Evolutionary conservation across 1,284 basidiomycete genomes (phyloP).

Genomic region (Trametes versicolor): DNA sequence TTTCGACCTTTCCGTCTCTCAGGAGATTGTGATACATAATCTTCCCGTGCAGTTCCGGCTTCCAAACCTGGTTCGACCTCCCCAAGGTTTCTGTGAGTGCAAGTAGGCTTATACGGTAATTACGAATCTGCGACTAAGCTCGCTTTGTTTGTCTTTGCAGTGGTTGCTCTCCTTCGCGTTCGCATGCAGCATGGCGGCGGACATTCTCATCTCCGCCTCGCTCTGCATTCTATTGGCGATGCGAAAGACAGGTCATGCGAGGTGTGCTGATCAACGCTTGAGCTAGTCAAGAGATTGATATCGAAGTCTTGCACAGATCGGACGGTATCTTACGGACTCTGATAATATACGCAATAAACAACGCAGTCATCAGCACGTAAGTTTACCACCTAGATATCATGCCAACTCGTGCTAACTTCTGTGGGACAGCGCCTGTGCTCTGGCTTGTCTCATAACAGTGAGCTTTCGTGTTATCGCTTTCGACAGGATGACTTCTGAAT

Average conservation of each 20-base stretch:
- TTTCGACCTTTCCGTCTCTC: too few relatives aligned
- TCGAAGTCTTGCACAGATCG: background rate
- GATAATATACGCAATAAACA: constrained; percentile 8
- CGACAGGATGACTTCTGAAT: too few relatives aligned
- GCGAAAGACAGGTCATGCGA: constrained; percentile 2
- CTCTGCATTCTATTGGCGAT: background rate
- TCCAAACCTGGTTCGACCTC: constrained; percentile 6
- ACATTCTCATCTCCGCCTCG: constrained; percentile 3
- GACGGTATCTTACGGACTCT: background rate
- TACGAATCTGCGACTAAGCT: too few relatives aligned
- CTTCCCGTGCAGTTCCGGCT: background rate
- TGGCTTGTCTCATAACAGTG: constrained; percentile 6
- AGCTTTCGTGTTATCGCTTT: too few relatives aligned
- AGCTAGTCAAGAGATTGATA: too few relatives aligned
- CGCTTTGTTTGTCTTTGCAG: background rate
- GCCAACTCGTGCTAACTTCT: background rate
- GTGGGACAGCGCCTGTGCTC: background rate
- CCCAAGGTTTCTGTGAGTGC: background rate
- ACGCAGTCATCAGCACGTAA: background rate
- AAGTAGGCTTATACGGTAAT: background rate
- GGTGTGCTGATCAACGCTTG: background rate
- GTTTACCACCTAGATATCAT: background rate
- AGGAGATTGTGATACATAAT: background rate
- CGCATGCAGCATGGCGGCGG: constrained; percentile 3
- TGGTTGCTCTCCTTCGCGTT: constrained; percentile 5